Evolutionary conservation across 1,284 basidiomycete genomes (phyloP), one percentile per base, ranked within the genome.

Genomic region (Papiliotrema fonsecae): DNA sequence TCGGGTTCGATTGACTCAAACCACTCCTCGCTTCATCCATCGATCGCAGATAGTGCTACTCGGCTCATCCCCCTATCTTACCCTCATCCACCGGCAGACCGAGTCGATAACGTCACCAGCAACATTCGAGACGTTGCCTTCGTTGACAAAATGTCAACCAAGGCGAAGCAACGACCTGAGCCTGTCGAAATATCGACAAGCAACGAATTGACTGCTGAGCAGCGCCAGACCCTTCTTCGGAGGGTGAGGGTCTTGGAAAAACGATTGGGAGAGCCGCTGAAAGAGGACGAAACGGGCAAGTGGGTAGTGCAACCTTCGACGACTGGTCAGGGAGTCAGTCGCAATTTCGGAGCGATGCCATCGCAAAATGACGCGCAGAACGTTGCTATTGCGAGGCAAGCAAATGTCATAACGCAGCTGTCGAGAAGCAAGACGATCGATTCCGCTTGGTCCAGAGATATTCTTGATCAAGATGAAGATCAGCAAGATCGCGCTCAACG

Each of bases 171-270:
- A 16, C 16, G 5, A 31, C n/a, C 31, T 43, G 19, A 37, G 28
- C 44, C 24, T 34, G 4, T 22, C n/a, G 9, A 39, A 4, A 16
- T 39, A 18, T 43, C 37, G 11, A 21, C 25, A 31, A 30, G 26
- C 4, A 87, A 87, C 65, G 74, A 78, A 49, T 81, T 89, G 32
- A 76, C 77, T 50, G 73, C 82, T 10, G 77, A 79, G 21, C 82
- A 87, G 57, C 83, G 87, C 21, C 80, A 84, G 0, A 82, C 86
- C 10, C 81, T 86, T 45, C 75, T 89, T 22, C 77, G 82, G 44
- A 83, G 84, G 56, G 81, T 82, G 27, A 81, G 83, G 60, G 91
- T 91, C 70, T 78, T 91, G 35, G 80, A 86, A 24, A 82, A 84
- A 58, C 71, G 90, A 18, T 82, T 91, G 43, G 88, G 88, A 66